These are phyloP conservation scores for Eucalyptus decipiens DNA, from an alignment of 345 rosid species.

Conservation along the genomic window DNA sequence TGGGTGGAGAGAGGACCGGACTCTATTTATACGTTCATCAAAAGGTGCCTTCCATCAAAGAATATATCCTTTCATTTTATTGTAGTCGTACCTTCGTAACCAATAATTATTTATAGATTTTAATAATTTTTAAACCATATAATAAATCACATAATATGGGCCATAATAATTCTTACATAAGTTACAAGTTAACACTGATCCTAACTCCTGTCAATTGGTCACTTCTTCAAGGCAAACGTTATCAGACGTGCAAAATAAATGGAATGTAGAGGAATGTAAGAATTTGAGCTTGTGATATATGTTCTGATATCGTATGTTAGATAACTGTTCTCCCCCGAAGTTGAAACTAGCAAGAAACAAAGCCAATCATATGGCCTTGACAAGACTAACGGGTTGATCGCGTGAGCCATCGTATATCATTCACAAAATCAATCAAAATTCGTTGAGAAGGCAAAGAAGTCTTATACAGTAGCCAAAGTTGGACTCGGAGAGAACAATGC, in stretches of 20 bases:
- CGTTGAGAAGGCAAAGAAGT: background rate
- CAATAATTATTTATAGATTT: too few species aligned
- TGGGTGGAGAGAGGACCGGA: too few species aligned
- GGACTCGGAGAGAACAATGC: background rate
- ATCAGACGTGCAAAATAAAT: background rate
- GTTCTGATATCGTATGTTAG: background rate
- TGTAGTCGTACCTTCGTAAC: too few species aligned
- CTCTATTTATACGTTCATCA: too few species aligned
- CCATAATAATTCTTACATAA: too few species aligned
- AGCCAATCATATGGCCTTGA: background rate
- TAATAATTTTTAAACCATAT: too few species aligned
- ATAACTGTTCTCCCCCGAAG: background rate
- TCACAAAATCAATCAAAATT: background rate
- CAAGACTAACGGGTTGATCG: background rate
- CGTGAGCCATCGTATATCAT: background rate
- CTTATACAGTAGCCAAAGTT: background rate
- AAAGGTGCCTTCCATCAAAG: too few species aligned
- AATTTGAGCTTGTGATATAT: background rate
- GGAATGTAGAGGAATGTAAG: background rate
- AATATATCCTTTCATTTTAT: too few species aligned
- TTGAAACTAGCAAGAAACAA: background rate
- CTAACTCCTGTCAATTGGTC: background rate
- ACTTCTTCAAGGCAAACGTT: background rate
- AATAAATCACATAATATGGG: too few species aligned
- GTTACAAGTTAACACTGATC: background rate